A percentile compares a stretch with the other conserved stretches of the same genome.
Conservation (phyloP, 345 rosid species). For the Hevea brasiliensis region DNA sequence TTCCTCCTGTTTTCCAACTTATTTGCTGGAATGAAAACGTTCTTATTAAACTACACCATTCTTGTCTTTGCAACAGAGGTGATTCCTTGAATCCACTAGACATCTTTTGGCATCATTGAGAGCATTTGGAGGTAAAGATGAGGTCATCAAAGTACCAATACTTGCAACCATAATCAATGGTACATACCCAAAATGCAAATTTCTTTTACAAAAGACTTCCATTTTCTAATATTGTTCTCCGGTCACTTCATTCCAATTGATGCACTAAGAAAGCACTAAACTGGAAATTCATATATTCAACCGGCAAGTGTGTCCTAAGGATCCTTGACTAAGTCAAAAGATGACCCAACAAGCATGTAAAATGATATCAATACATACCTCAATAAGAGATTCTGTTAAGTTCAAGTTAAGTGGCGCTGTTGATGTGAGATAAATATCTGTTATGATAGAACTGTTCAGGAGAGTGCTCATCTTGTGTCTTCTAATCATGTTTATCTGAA, state of each 20-base stretch:
- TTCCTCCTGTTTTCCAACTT: background rate
- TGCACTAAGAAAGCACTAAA: background rate
- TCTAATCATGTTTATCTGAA: constrained; percentile 50
- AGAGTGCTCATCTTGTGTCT: constrained; percentile 55
- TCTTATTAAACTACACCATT: background rate
- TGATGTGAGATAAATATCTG: constrained; percentile 63
- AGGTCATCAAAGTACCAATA: background rate
- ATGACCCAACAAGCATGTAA: constrained; percentile 8
- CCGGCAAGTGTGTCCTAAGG: background rate
- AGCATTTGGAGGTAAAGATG: background rate
- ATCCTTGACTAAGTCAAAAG: background rate
- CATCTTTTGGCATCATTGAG: background rate
- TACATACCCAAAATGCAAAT: background rate
- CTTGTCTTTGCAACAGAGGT: background rate
- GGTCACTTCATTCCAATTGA: background rate
- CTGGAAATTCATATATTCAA: background rate
- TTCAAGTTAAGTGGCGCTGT: constrained; percentile 72
- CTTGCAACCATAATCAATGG: background rate
- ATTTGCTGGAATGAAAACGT: background rate
- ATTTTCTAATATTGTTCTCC: background rate
- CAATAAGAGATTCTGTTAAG: constrained; percentile 71
- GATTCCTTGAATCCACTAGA: background rate
- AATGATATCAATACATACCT: constrained; percentile 49
- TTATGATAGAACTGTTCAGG: constrained; percentile 46
- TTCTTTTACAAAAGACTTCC: background rate